Base-by-base conservation (phyloP, 768 basidiomycete species). In the Phaeotremella fagi region DNA sequence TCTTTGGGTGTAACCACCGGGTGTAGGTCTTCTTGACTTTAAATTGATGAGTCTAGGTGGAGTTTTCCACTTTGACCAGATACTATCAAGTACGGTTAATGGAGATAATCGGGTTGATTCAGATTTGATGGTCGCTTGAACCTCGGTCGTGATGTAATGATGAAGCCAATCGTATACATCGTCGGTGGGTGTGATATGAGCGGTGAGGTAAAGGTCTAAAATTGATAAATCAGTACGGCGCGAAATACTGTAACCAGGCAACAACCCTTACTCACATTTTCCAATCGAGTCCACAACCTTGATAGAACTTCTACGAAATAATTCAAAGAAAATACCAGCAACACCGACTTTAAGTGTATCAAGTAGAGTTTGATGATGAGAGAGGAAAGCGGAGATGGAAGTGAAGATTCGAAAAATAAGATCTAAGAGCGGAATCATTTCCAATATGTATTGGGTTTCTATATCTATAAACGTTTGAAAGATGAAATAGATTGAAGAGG, bases 111-210 rank as follows among this genome's bases (percentile, higher is more conserved):
- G 14, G 26, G 24, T 11, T 44, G 9, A 26, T 31, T 49, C 28
- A 37, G 45, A 18, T 44, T 22, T n/a, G n/a, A n/a, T 12, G 18
- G 33, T 37, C 25, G 27, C 14, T 4, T n/a, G 25, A 37, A 26
- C 16, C 15, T 16, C 16, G 31, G 24, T 2, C 22, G 25, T 20
- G 22, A 55, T 2, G 27, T 55, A 55, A 18, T 55, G 24, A 0
- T 11, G 28, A 7, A 55, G 12, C 54, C 54, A 55, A n/a, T 55
- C 54, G 48, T 50, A 55, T 14, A 33, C 41, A 20, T 55, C 54
- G 23, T 55, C 45, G 15, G 42, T 14, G 15, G 37, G 28, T 18
- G 29, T 26, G 3, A 55, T 37, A 11, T 23, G 11, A 7, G 54
- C 54, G 4, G 48, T 44, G 42, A 55, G 15, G 26, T 23, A 26